Evolutionary conservation across 192 early-diverging fungal species (phyloP).

Genomic region (Entomortierella lignicola): DNA sequence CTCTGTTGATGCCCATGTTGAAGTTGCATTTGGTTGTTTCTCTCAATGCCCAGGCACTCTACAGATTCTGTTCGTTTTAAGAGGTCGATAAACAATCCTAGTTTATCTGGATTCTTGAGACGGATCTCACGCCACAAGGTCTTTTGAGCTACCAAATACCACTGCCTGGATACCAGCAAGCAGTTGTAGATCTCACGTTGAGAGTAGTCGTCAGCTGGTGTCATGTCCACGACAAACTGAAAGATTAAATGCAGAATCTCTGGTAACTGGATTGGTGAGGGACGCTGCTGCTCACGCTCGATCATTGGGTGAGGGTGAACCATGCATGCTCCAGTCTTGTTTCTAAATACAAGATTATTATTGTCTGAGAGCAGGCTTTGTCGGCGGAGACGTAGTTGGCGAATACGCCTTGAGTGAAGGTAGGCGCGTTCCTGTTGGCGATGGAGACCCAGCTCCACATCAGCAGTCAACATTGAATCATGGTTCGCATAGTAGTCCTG

Average conservation of each 20-base stretch:
- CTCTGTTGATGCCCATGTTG: background rate
- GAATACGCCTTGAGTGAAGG: background rate
- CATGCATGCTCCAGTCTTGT: conserved; percentile 3
- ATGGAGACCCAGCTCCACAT: conserved; percentile 24
- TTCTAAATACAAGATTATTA: conserved; percentile 1
- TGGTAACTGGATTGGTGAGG: conserved; percentile 49
- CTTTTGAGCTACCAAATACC: conserved; percentile 53
- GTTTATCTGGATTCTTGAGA: conserved; percentile 28
- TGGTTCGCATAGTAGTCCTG: conserved; percentile 17
- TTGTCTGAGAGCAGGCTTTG: conserved; percentile 26
- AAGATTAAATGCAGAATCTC: conserved; percentile 62
- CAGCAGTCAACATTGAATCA: conserved; percentile 16
- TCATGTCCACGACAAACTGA: conserved; percentile 52
- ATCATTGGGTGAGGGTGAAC: conserved; percentile 7
- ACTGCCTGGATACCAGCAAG: conserved; percentile 42
- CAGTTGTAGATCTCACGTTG: conserved; percentile 47
- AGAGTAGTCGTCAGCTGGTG: conserved; percentile 39
- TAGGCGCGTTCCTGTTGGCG: conserved; percentile 12
- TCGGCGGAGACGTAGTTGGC: conserved; percentile 15
- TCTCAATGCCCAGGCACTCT: conserved; percentile 30
- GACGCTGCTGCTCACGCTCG: conserved; percentile 11
- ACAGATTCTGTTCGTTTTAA: conserved; percentile 38
- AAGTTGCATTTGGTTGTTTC: conserved; percentile 7
- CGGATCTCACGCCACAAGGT: conserved; percentile 51
- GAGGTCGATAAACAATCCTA: conserved; percentile 37